Percentiles rank a stretch among this genome's conserved stretches.
Conservation (phyloP, 306 rosid species). For the Luffa aegyptiaca region DNA sequence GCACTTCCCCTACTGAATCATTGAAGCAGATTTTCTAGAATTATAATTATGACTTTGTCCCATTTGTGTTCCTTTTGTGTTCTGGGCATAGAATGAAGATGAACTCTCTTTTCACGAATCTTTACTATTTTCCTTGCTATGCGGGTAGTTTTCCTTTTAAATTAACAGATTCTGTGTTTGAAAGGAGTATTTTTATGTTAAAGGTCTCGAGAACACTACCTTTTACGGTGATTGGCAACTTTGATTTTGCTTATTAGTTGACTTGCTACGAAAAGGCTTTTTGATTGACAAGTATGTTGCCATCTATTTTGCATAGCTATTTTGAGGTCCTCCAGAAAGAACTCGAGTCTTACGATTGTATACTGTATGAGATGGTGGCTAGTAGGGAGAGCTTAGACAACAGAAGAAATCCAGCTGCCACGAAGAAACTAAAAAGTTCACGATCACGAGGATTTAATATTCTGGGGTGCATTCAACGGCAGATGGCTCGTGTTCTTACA, state of each 20-base stretch:
- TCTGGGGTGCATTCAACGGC: slow-evolving; percentile 83
- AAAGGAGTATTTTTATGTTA: neutral
- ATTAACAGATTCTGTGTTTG: neutral
- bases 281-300: neutral
- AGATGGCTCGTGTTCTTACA: slow-evolving; percentile 71
- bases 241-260: neutral
- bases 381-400: slow-evolving; percentile 75
- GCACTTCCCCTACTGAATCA: neutral
- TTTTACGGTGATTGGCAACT: neutral
- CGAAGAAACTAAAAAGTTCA: slow-evolving; percentile 39
- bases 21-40: neutral
- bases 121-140: neutral
- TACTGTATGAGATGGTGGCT: slow-evolving; percentile 93
- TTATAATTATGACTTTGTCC: neutral
- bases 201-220: neutral
- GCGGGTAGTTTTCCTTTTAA: neutral
- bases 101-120: neutral
- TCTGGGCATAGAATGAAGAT: neutral
- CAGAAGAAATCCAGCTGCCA: slow-evolving; percentile 37
- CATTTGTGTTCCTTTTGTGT: neutral
- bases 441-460: slow-evolving; percentile 61
- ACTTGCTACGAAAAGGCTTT: neutral
- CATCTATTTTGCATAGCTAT: slow-evolving; percentile 42
- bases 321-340: slow-evolving; percentile 72
- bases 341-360: slow-evolving; percentile 78